Percentiles rank a stretch among this genome's conserved stretches.
These are phyloP conservation scores for Pistacia vera DNA, from an alignment of 345 rosid species.

Conservation along the genomic window DNA sequence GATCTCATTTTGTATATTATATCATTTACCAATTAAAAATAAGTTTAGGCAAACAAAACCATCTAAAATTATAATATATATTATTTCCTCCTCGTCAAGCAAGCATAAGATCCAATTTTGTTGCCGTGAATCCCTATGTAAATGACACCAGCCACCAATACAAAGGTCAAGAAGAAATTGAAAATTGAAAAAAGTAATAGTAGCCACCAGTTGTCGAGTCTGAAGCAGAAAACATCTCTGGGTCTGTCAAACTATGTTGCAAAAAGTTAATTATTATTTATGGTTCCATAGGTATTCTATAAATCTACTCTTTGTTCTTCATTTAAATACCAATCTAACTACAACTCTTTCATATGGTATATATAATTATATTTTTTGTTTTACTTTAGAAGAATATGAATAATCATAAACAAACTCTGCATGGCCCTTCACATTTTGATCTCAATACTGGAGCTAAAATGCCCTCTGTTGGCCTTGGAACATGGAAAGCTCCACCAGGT, in stretches of 20 bases:
- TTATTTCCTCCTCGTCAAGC: background rate
- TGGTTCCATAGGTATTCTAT: background rate
- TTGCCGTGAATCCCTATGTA: background rate
- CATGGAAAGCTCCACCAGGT: conserved; percentile 58
- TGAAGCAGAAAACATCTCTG: conserved; percentile 6
- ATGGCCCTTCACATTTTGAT: conserved; percentile 36
- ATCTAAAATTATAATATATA: background rate
- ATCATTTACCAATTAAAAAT: background rate
- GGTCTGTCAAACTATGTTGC: background rate
- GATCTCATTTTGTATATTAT: background rate
- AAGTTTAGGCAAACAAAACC: background rate
- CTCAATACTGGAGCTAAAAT: conserved; percentile 56
- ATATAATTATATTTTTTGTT: conserved; percentile 4
- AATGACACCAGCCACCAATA: background rate
- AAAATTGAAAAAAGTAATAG: background rate
- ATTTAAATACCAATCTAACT: background rate
- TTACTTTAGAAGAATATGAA: conserved; percentile 28
- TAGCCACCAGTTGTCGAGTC: conserved; percentile 12
- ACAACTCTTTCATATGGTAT: background rate
- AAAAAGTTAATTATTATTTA: background rate
- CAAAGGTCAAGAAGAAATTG: background rate
- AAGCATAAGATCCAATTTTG: background rate
- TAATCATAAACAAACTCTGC: conserved; percentile 13
- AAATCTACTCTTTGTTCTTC: background rate
- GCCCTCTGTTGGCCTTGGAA: conserved; percentile 56